Evolutionary conservation across 441 rosid species (phyloP), one percentile per base, ranked within the genome.

Genomic region (Euphorbia corollata): DNA sequence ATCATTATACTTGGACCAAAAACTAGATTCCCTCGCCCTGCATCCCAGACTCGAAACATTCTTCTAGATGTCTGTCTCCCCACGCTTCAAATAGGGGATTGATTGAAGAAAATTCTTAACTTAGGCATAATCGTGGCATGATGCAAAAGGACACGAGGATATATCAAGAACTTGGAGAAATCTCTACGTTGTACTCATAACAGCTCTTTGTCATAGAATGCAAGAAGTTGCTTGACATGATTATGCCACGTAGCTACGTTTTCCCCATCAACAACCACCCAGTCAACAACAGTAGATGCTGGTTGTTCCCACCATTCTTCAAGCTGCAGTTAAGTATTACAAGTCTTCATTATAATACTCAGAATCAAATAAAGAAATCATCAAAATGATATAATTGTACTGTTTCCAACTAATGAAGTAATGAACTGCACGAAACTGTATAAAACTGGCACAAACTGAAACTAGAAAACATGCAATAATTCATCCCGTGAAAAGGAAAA

Each of bases 261-360:
- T 67, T 92, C 88, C 67, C 97, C 96, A 68, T 88, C 97, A 65
- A 92, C 89, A 47, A 86, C 68, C 38, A 85, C 90, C 97, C 97
- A 90, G 75, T 92, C 97, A 20, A 90, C 96, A 59, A 86, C 85
- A 11, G 93, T 84, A 27, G 97, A 82, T 45, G 98, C 98, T 5
- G 98, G 98, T 66, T 90, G 98, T 77, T 92, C 96, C 98, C 98
- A 92, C 92, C 98, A 92, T 71, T 90, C 97, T 19, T 90, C 87
- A 27, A 90, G 84, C 98, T 88, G 87, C 85, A 80, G 72, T 69
- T 27, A 15, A 59, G 64, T 68, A 62, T 53, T 11, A 58, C 27
- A 23, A 73, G 58, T 45, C 36, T 60, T 22, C n/a, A 32, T 38
- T 41, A 12, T 20, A 54, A 64, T 24, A 55, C 30, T 20, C 45